Evolutionary conservation across 1,139 yeast genomes (phyloP).

Genomic region (Taiozyma sp.): DNA sequence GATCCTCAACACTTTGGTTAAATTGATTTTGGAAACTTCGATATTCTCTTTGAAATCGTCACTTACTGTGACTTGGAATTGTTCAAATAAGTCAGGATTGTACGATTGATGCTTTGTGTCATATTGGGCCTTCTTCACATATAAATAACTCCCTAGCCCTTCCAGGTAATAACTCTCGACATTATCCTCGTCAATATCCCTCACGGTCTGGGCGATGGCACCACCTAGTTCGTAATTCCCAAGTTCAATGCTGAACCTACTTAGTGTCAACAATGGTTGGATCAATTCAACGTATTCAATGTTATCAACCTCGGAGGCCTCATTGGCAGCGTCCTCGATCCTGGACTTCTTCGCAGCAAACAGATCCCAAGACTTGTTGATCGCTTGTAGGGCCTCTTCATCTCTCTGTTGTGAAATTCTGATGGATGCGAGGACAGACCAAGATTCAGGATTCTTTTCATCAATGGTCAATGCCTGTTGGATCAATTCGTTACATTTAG

Average conservation of each 20-base stretch:
- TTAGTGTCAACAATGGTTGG: conserved; percentile 64
- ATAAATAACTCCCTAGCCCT: conserved; percentile 67
- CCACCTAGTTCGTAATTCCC: conserved; percentile 64
- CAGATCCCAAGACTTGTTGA: conserved; percentile 69
- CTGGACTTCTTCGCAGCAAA: conserved; percentile 48
- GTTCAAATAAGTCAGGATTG: conserved; percentile 21
- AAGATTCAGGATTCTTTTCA: conserved; percentile 60
- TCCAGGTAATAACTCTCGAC: conserved; percentile 79
- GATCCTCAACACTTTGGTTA: conserved; percentile 24
- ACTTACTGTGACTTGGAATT: conserved; percentile 8
- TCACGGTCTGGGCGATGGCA: conserved; percentile 54
- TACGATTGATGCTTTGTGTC: conserved; percentile 9
- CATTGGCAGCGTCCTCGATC: conserved; percentile 42
- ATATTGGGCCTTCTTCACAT: conserved; percentile 37
- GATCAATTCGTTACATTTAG: conserved; percentile 70
- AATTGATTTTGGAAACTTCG: conserved; percentile 12
- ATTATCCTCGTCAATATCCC: conserved; percentile 79
- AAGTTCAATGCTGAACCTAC: conserved; percentile 74
- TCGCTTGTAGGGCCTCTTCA: conserved; percentile 69
- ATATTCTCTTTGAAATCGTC: conserved; percentile 13
- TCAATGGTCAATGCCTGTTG: conserved; percentile 62
- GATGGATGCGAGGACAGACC: conserved; percentile 80
- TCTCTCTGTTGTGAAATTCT: conserved; percentile 81
- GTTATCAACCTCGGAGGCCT: conserved; percentile 27
- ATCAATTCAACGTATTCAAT: conserved; percentile 53